These are phyloP conservation scores for Porogramme epimiltina DNA, from an alignment of 1,284 basidiomycete species.

Conservation along the genomic window DNA sequence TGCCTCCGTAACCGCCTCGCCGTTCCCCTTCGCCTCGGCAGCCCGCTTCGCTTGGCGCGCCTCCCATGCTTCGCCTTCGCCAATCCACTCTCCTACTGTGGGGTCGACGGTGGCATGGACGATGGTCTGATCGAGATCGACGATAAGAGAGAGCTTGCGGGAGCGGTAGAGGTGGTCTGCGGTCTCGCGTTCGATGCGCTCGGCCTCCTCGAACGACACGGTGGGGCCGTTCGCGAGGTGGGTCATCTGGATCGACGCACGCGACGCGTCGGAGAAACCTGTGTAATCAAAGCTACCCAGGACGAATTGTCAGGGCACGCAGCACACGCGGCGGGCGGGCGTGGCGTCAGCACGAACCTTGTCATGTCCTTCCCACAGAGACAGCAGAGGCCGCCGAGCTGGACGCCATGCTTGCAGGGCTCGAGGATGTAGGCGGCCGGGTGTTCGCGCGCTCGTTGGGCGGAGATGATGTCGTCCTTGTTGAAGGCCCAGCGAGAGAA, in stretches of 20 bases:
- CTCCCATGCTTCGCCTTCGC: slow-evolving; percentile 80
- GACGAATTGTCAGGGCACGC: slow-evolving; percentile 2
- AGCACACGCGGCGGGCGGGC: slow-evolving; percentile 1
- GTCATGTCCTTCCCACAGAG: slow-evolving; percentile 95
- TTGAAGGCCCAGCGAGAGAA: slow-evolving; percentile 67
- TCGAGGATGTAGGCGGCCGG: slow-evolving; percentile 73
- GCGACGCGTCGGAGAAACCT: slow-evolving; percentile 78
- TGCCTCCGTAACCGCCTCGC: slow-evolving; percentile 38
- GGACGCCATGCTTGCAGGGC: slow-evolving; percentile 92
- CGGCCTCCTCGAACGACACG: slow-evolving; percentile 84
- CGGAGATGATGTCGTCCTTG: slow-evolving; percentile 60
- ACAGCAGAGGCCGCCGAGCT: slow-evolving; percentile 90
- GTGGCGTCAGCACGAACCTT: slow-evolving; percentile 53
- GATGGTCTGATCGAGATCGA: slow-evolving; percentile 98
- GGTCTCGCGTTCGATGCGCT: slow-evolving; percentile 83
- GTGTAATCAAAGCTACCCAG: slow-evolving; percentile 78
- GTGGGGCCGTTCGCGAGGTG: slow-evolving; percentile 80
- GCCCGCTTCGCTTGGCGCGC: slow-evolving; percentile 47
- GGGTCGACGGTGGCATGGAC: slow-evolving; percentile 99
- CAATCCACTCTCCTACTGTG: slow-evolving; percentile 96
- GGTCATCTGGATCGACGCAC: slow-evolving; percentile 85
- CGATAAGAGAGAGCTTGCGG: slow-evolving; percentile 90
- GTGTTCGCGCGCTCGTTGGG: slow-evolving; percentile 53
- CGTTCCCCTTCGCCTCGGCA: slow-evolving; percentile 24
- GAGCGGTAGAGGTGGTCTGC: slow-evolving; percentile 76